Evolutionary conservation across 257 asterid genomes (phyloP), one percentile per base, ranked within the genome.

Genomic region (Solanum arcanum): DNA sequence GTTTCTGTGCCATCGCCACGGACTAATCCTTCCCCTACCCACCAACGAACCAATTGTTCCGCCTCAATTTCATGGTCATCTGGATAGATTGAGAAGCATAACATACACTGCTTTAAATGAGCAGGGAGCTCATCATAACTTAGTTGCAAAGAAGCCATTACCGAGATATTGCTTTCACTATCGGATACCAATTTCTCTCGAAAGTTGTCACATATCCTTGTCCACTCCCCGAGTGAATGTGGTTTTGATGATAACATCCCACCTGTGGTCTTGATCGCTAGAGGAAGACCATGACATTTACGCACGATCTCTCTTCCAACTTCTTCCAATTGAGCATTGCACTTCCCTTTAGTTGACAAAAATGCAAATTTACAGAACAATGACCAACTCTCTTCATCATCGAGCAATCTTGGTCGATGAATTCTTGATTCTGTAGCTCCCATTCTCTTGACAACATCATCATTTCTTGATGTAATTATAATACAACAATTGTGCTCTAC

Each of bases 61-160:
- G 84, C 86, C 46, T 87, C 88, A 31, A 88, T 60, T 66, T 84
- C 89, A 41, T 72, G 86, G 76, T 88, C 88, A 73, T 90, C 90
- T 78, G 87, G 90, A 84, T 86, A 90, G 21, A 90, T 85, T 25
- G 91, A 87, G 72, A 88, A 85, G 66, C 89, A 86, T 42, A 88
- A 52, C 10, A 85, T 49, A 83, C 91, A 90, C 12, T 83, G 88
- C 66, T 88, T 88, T 46, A 88, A 74, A 37, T 35, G 56, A 62
- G 83, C 86, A 27, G 91, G 90, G 41, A 90, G 90, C 90, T 88
- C 91, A 73, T 90, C 91, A 83, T 88, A 90, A 60, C 91, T 88
- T 47, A 90, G 84, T 77, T 81, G 64, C 86, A 90, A 42, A 84
- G 90, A 88, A 37, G 87, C 88, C 52, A 90, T 85, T 29, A 88